phyloP scores from a whole-genome alignment of 768 basidiomycete species.

The Phallus indusiatus region DNA sequence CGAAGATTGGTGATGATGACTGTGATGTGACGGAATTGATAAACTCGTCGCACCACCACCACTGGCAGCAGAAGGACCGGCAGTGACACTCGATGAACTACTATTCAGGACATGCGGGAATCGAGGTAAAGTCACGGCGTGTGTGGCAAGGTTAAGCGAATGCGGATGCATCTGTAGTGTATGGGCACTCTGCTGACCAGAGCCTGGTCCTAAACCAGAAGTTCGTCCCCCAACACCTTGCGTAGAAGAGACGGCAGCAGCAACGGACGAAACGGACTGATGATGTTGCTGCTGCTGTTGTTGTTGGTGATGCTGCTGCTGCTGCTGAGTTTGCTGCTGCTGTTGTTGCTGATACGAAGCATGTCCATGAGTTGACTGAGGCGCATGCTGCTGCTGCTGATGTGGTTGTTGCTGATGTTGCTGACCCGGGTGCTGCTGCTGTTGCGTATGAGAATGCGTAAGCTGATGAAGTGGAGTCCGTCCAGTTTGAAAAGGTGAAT shows the following conservation, averaged over 20 bases:
- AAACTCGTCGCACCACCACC: neutral
- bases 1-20: neutral
- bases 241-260: neutral
- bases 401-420: neutral
- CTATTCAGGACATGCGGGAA: neutral
- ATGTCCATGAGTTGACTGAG: neutral
- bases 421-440: slow-evolving; percentile 1
- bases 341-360: neutral
- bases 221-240: neutral
- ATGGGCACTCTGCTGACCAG: neutral
- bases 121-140: neutral
- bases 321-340: neutral
- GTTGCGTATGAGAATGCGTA: slow-evolving; percentile 5
- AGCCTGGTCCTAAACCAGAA: neutral
- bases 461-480: neutral
- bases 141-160: neutral
- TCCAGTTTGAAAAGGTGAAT: slow-evolving; percentile 8
- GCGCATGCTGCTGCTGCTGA: neutral
- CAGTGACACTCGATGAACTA: neutral
- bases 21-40: neutral
- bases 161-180: neutral
- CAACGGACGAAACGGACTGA: neutral
- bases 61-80: too few relatives aligned
- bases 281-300: slow-evolving; percentile 1
- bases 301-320: neutral